A percentile compares a stretch with the other conserved stretches of the same genome.
Conservation (phyloP, 345 rosid species). For the Citrus maxima region DNA sequence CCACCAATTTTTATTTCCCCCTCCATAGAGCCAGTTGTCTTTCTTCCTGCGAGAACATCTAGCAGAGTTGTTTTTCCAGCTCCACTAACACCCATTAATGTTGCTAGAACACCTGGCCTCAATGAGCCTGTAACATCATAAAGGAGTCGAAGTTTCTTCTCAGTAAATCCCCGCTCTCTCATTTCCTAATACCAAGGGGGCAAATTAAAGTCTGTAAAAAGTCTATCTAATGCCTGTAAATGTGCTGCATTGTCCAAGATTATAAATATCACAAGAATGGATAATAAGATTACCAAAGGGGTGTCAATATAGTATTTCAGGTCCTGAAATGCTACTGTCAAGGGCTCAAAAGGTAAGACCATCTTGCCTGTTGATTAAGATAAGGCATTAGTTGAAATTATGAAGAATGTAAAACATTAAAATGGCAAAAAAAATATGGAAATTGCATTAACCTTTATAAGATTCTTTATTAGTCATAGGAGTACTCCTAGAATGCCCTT, state of each 20-base stretch:
- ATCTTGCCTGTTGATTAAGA: constrained; percentile 43
- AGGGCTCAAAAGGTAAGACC: constrained; percentile 63
- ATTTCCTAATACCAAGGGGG: constrained; percentile 37
- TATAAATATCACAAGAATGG: background rate
- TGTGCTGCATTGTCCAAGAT: background rate
- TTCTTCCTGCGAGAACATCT: constrained; percentile 85
- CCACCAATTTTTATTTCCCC: constrained; percentile 72
- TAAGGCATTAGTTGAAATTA: background rate
- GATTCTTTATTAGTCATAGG: constrained; percentile 1
- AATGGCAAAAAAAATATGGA: background rate
- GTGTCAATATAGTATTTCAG: constrained; percentile 57
- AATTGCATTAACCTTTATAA: constrained; percentile 22
- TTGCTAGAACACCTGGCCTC: constrained; percentile 76
- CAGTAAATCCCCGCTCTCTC: constrained; percentile 41
- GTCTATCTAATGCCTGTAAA: background rate
- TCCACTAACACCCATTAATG: constrained; percentile 86
- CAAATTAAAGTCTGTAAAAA: background rate
- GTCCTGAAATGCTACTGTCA: constrained; percentile 52
- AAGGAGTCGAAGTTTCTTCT: constrained; percentile 61
- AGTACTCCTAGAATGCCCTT: constrained; percentile 2
- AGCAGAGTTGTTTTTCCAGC: constrained; percentile 89
- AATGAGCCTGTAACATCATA: constrained; percentile 58
- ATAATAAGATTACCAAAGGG: constrained; percentile 45
- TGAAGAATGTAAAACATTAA: background rate
- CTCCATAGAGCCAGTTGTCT: constrained; percentile 67